Conservation (phyloP, 225 moss, liverwort and hornwort genomes). For the Rhytidiadelphus loreus region DNA sequence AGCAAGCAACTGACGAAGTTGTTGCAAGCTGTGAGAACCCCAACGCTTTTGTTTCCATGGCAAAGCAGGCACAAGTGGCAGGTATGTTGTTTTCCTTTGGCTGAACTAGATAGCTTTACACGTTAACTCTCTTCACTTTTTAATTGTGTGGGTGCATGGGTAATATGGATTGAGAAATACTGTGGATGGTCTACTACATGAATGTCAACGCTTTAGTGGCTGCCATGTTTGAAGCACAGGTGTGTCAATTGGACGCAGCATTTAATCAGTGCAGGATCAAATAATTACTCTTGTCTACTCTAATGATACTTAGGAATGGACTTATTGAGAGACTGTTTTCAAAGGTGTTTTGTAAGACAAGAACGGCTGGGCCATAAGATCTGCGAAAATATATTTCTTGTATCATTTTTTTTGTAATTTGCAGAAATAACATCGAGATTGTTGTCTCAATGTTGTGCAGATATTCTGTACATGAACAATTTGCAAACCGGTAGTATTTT, state of each 20-base stretch:
- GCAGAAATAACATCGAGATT: background rate
- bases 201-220: background rate
- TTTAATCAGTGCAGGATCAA: background rate
- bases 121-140: background rate
- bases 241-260: background rate
- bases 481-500: slow-evolving; percentile 95
- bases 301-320: background rate
- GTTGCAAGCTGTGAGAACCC: slow-evolving; percentile 47
- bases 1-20: slow-evolving; percentile 66
- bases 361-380: background rate
- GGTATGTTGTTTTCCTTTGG: slow-evolving; percentile 22
- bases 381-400: background rate
- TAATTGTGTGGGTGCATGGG: background rate
- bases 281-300: background rate
- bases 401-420: background rate
- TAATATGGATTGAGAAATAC: background rate
- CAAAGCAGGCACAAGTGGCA: slow-evolving; percentile 98
- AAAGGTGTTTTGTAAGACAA: background rate
- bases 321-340: background rate
- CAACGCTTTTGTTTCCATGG: slow-evolving; percentile 76
- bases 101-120: background rate
- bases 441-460: slow-evolving; percentile 27
- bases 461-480: slow-evolving; percentile 97
- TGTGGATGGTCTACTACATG: background rate
- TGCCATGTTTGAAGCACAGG: background rate